Conservation (phyloP, 192 early-diverging fungal genomes). For the Glomus cerebriforme region DNA sequence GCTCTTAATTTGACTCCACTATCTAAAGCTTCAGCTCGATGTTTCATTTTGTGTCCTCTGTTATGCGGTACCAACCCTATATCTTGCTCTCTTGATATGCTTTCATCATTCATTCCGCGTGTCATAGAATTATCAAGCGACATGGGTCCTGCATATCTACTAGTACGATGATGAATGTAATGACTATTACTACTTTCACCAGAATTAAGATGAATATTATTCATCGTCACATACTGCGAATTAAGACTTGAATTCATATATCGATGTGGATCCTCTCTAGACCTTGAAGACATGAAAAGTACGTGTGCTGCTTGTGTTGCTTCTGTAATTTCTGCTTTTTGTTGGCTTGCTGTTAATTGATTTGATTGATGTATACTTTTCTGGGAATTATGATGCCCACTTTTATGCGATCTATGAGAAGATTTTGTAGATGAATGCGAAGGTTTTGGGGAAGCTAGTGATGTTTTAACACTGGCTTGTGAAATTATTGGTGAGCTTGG, state of each 20-base stretch:
- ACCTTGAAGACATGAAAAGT: neutral
- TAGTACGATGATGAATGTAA: neutral
- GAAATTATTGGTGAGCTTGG: neutral
- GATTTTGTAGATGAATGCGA: neutral
- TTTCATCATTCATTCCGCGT: slow-evolving; percentile 29
- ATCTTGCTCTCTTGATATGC: slow-evolving; percentile 38
- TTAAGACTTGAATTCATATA: slow-evolving; percentile 13
- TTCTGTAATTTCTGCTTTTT: neutral
- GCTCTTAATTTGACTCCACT: slow-evolving; percentile 51
- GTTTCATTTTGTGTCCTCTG: slow-evolving; percentile 72
- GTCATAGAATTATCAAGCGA: neutral
- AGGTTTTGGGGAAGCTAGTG: neutral
- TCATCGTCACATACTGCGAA: neutral
- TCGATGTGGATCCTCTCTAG: neutral
- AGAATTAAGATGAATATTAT: neutral
- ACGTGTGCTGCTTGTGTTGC: neutral
- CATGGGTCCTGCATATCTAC: neutral
- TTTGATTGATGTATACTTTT: neutral
- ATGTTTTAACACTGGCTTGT: neutral
- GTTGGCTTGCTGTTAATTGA: neutral
- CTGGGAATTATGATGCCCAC: neutral
- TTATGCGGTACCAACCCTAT: slow-evolving; percentile 64
- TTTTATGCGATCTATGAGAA: neutral
- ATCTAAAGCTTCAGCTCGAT: slow-evolving; percentile 44
- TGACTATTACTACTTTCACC: neutral